Evolutionary conservation across 2,329 filamentous ascomycete species (phyloP), one percentile per base, ranked within the genome.

Genomic region (Fusarium euwallaceae): DNA sequence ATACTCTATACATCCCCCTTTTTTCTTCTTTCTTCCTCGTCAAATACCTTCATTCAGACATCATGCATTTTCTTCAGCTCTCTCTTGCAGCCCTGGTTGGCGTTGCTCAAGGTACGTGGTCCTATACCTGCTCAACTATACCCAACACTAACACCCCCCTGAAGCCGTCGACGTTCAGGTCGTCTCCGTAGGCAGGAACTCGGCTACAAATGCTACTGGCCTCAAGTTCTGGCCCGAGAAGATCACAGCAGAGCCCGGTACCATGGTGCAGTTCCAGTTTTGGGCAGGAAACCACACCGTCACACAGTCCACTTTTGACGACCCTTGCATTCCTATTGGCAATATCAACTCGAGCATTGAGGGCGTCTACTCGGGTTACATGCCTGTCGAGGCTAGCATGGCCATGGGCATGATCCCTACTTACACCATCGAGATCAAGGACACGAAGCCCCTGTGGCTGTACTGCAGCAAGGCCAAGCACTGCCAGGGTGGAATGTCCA

Each of bases 401-500:
- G 78, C 82, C 70, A 85, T 82, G 77, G 86, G 86, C 76, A 83
- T 86, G 81, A 87, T 91, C 70, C 90, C 93, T 32, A 92, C 92
- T 64, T 97, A 92, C 84, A 94, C 92, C 68, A 86, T 96, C 78
- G 88, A 87, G 81, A 85, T 97, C 82, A 92, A 91, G 79, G 87
- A 91, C 82, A 89, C 88, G 53, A 92, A 88, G 65, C 94, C 94
- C 34, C 86, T 95, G 74, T 97, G 94, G 93, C 85, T 94, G 74
- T 96, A 93, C 87, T 96, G 94, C 84, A 91, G 90, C 34, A 92
- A 95, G 82, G 91, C 81, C 55, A 89, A 87, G 79, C 94, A 97
- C 85, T 97, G 94, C 83, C 89, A 95, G 82, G 84, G 81, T 58
- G 93, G 93, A 71, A 95, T 95, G 92, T 88, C 89, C 67, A 92